A percentile compares a stretch with the other conserved stretches of the same genome.
These are phyloP conservation scores for Auricularia sp. DNA, from an alignment of 768 basidiomycete genomes.

Conservation along the genomic window DNA sequence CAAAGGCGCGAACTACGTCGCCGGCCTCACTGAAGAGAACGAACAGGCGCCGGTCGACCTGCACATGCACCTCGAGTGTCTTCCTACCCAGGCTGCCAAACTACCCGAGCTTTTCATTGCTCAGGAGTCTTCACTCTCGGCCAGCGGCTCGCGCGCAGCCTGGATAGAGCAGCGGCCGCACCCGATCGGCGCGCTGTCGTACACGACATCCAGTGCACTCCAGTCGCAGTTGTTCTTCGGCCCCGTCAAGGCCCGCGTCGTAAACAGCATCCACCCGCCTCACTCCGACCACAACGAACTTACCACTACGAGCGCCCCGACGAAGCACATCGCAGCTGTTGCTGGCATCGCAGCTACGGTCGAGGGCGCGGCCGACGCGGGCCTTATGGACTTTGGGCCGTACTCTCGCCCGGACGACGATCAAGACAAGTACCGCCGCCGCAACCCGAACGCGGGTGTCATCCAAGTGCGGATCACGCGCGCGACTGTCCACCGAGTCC, in stretches of 20 bases:
- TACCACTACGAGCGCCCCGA: constrained; percentile 7
- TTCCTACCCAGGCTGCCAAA: neutral
- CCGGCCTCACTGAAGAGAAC: neutral
- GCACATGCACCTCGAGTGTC: neutral
- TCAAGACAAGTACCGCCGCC: constrained; percentile 9
- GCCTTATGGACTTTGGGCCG: constrained; percentile 19
- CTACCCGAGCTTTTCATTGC: neutral
- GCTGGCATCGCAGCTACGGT: constrained; percentile 23
- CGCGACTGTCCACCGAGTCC: constrained; percentile 26
- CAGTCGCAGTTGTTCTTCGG: constrained; percentile 43
- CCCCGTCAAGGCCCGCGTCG: constrained; percentile 50
- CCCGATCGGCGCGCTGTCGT: constrained; percentile 49
- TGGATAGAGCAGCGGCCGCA: constrained; percentile 59
- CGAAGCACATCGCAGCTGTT: constrained; percentile 18
- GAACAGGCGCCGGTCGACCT: neutral
- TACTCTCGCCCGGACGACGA: constrained; percentile 17
- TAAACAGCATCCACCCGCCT: constrained; percentile 21
- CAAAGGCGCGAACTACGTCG: neutral
- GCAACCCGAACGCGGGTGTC: constrained; percentile 20
- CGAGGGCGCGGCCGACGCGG: constrained; percentile 12
- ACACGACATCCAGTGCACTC: constrained; percentile 42
- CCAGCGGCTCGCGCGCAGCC: neutral
- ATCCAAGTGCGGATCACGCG: constrained; percentile 23
- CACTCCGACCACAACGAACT: no score
- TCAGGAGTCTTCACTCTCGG: neutral